Evolutionary conservation across 805 yeast genomes (phyloP), one percentile per base, ranked within the genome.

Genomic region (Danielia reshetovae): DNA sequence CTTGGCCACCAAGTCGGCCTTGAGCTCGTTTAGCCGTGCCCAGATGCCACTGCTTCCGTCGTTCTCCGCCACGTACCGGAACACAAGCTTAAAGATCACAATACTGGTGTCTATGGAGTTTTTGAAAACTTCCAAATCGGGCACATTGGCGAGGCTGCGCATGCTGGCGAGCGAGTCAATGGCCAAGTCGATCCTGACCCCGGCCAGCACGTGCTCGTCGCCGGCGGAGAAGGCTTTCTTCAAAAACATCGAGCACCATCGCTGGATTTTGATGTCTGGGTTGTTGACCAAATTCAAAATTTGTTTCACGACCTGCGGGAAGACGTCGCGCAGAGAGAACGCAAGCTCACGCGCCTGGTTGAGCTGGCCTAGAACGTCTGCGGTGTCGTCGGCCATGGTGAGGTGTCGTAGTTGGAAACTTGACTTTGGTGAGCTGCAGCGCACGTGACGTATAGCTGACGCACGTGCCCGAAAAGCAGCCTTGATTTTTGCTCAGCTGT

Each of bases 21-120:
- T 85, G 48, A 89, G 58, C 5, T 65, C 69, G 11, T 65, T 55
- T 41, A 85, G 49, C 29, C 69, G 65, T 17, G 61, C 54, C 95
- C 95, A 87, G 14, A 61, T 47, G n/a, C 46, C 53, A 32, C 48
- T 48, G 39, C 66, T 58, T 22, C 72, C 70, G 35, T 74, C 76
- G 39, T 62, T 62, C n/a, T 69, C 67, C 7, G 71, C 67, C 36
- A 73, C 67, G 36, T 63, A 63, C 29, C 55, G 52, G 46, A 74
- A 74, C 5, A 72, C 66, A 18, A 73, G 52, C 29, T 60, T 65
- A 50, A 66, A 75, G 7, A 65, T 60, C 10, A 72, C 54, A 23
- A 62, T 49, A 18, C 71, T 43, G n/a, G 64, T 51, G 46, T 66
- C 62, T 27, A 68, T 49, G 25, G 52, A 48, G 29, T 55, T 41